phyloP scores from a whole-genome alignment of 306 rosid species.

The Cucurbita argyrosperma region DNA sequence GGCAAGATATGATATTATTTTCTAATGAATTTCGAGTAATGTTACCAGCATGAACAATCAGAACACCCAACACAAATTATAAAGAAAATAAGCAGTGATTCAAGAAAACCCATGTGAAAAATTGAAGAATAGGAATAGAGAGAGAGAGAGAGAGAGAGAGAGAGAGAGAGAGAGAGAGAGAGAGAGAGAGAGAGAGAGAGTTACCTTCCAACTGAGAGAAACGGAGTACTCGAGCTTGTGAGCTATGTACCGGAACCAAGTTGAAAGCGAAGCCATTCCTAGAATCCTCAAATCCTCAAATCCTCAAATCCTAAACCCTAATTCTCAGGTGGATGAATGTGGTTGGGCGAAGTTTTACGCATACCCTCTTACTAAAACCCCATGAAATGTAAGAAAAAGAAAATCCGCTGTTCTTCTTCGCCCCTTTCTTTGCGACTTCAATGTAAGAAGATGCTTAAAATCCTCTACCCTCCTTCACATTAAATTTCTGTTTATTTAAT shows the following conservation, averaged over 20 bases:
- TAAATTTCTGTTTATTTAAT: too few species aligned
- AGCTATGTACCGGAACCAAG: constrained; percentile 44
- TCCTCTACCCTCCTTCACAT: neutral
- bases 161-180: neutral
- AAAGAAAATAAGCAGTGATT: neutral
- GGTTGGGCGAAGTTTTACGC: neutral
- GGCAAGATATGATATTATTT: neutral
- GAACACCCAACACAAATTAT: neutral
- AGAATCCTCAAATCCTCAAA: too few species aligned
- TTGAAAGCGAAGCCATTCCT: constrained; percentile 43
- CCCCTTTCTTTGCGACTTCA: neutral
- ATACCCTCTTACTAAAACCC: constrained; percentile 13
- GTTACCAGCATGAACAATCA: neutral
- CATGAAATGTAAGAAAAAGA: neutral
- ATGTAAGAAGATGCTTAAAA: neutral
- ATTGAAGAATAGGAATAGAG: neutral
- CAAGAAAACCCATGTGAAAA: neutral
- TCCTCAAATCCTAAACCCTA: neutral
- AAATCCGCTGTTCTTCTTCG: neutral
- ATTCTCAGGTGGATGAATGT: neutral
- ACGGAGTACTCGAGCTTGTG: constrained; percentile 42
- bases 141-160: neutral
- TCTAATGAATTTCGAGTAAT: neutral
- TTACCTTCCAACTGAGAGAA: constrained; percentile 51
- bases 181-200: neutral